These are phyloP conservation scores for Xenosphaeropsis pyriputrescens DNA, from an alignment of 2,329 filamentous ascomycete species.

Conservation along the genomic window DNA sequence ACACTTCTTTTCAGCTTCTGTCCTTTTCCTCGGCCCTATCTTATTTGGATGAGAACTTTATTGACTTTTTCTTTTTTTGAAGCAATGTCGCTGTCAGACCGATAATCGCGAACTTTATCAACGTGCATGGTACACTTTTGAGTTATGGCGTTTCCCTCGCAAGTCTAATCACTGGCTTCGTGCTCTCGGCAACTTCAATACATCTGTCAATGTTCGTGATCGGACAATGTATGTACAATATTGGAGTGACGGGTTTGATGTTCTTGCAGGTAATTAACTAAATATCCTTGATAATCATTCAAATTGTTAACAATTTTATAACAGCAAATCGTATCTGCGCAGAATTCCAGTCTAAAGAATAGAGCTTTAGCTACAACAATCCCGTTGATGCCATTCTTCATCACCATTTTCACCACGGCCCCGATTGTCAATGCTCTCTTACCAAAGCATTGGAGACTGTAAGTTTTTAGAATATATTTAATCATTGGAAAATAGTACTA, in stretches of 20 bases:
- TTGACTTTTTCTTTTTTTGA: background rate
- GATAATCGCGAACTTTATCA: background rate
- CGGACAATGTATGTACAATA: conserved; percentile 1
- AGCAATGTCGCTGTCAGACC: conserved; percentile 1
- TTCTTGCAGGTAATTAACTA: conserved; percentile 1
- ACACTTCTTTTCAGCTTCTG: no score
- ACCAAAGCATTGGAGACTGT: conserved; percentile 2
- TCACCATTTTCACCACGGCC: conserved; percentile 1
- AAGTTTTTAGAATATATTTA: background rate
- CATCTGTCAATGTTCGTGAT: background rate
- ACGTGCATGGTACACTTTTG: conserved; percentile 1
- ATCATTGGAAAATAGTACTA: background rate
- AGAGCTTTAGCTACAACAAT: conserved; percentile 2
- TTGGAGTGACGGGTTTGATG: background rate
- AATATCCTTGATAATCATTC: no score
- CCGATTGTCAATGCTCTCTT: conserved; percentile 1
- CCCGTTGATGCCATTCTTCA: conserved; percentile 2
- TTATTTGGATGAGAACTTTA: background rate
- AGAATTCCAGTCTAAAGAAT: conserved; percentile 2
- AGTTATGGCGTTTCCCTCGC: background rate
- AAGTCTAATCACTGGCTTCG: background rate
- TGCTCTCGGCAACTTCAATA: background rate
- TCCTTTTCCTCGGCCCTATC: no score
- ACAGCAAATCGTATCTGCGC: conserved; percentile 1
- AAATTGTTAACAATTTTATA: no score